Conservation (phyloP, 2,329 filamentous ascomycete species). For the Fusarium sp. region DNA sequence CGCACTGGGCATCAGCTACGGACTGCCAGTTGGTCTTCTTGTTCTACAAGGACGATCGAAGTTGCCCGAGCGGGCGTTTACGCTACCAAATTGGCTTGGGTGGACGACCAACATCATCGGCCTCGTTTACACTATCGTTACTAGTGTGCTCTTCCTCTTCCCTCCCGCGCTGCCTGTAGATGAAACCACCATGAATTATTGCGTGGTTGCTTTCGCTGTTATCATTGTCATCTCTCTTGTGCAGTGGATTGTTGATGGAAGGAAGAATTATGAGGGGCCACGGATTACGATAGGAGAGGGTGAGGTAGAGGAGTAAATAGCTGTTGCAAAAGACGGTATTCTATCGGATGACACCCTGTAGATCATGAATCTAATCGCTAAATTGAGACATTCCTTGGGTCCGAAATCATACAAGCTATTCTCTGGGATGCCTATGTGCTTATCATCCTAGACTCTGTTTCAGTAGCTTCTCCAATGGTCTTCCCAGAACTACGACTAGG, state of each 20-base stretch:
- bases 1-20: slow-evolving; percentile 78
- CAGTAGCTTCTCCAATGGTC: not conserved
- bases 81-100: slow-evolving; percentile 49
- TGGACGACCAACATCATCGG: slow-evolving; percentile 57
- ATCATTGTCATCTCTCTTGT: slow-evolving; percentile 56
- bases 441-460: not conserved
- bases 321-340: not conserved
- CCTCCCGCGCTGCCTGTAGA: slow-evolving; percentile 74
- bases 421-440: not conserved
- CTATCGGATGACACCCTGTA: not conserved
- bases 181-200: slow-evolving; percentile 74
- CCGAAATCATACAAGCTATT: not conserved
- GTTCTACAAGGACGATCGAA: slow-evolving; percentile 72
- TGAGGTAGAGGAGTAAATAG: not conserved
- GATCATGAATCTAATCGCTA: not conserved
- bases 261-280: slow-evolving; percentile 53
- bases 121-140: slow-evolving; percentile 73
- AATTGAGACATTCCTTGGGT: not conserved
- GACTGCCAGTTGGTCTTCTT: slow-evolving; percentile 79
- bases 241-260: slow-evolving; percentile 60
- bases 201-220: slow-evolving; percentile 59
- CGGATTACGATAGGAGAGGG: slow-evolving; percentile 17
- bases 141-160: slow-evolving; percentile 79
- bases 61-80: slow-evolving; percentile 64
- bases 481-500: not conserved